A percentile compares a stretch with the other conserved stretches of the same genome.
These are phyloP conservation scores for Yamadazyma trypodendri DNA, from an alignment of 1,139 yeast genomes.

Conservation along the genomic window DNA sequence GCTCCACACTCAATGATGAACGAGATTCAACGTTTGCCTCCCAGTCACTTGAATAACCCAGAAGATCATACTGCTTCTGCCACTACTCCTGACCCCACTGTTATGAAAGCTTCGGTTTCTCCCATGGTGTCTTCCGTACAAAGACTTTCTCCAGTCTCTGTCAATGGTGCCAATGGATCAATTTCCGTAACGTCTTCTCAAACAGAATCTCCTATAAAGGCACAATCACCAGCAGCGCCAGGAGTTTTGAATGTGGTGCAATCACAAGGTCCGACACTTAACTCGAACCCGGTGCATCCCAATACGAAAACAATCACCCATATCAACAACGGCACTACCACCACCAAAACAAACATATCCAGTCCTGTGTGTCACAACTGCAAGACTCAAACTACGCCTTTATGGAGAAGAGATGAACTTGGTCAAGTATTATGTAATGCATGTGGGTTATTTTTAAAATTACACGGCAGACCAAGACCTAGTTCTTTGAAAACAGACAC, in stretches of 20 bases:
- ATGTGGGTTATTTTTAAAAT: conserved; percentile 85
- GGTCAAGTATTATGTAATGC: conserved; percentile 96
- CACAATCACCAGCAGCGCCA: neutral
- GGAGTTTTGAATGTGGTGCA: neutral
- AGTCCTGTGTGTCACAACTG: conserved; percentile 87
- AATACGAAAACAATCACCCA: conserved; percentile 51
- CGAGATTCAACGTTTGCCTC: conserved; percentile 25
- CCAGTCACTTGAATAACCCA: neutral
- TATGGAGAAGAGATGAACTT: conserved; percentile 92
- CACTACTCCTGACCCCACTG: neutral
- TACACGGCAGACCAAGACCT: conserved; percentile 92
- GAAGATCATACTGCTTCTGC: neutral
- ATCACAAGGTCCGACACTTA: conserved; percentile 1
- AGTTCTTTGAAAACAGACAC: conserved; percentile 88
- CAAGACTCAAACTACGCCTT: conserved; percentile 87
- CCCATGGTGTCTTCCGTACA: neutral
- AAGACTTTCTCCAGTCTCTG: too few species aligned
- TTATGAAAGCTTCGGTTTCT: neutral
- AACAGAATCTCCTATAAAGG: neutral
- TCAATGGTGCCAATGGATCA: neutral
- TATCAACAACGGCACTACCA: conserved; percentile 43
- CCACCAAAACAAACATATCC: conserved; percentile 49
- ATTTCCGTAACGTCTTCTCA: neutral
- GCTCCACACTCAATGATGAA: conserved; percentile 21
- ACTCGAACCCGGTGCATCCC: conserved; percentile 35